Conservation (phyloP, 345 rosid genomes). For the Citrus inodora region DNA sequence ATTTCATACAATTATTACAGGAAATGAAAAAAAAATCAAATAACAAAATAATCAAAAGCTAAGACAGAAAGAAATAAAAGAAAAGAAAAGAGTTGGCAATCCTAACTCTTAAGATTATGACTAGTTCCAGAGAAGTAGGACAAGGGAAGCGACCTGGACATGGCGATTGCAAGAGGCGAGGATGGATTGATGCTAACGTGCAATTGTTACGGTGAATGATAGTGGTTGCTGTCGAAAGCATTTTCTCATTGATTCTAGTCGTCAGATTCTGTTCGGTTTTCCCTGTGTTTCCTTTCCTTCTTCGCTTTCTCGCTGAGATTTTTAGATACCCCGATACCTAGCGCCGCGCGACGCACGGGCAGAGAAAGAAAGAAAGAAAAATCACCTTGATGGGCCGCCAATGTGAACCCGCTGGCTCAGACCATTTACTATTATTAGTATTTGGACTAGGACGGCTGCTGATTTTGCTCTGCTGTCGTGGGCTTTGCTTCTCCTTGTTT, state of each 20-base stretch:
- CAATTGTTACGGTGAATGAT: slow-evolving; percentile 6
- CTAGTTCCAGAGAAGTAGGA: neutral
- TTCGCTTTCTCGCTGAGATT: neutral
- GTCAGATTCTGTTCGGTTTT: neutral
- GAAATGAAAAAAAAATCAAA: neutral
- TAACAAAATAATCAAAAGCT: neutral
- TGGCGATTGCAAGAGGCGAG: slow-evolving; percentile 29
- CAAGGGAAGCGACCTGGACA: slow-evolving; percentile 44
- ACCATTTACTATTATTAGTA: neutral
- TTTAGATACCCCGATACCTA: too few species aligned
- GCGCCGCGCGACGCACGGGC: too few species aligned
- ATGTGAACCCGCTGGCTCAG: too few species aligned
- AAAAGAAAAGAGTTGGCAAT: neutral
- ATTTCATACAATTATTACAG: too few species aligned
- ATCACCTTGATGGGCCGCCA: slow-evolving; percentile 1
- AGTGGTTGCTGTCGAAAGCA: slow-evolving; percentile 28
- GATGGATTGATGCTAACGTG: slow-evolving; percentile 18
- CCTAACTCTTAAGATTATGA: neutral
- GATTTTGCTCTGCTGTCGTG: neutral
- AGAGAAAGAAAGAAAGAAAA: too few species aligned
- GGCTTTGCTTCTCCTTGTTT: neutral
- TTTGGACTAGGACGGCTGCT: neutral
- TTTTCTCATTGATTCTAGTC: slow-evolving; percentile 40
- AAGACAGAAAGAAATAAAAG: neutral
- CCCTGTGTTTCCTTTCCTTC: neutral